These are phyloP conservation scores for Pseudogymnoascus destructans DNA, from an alignment of 2,329 filamentous ascomycete species.

Conservation along the genomic window DNA sequence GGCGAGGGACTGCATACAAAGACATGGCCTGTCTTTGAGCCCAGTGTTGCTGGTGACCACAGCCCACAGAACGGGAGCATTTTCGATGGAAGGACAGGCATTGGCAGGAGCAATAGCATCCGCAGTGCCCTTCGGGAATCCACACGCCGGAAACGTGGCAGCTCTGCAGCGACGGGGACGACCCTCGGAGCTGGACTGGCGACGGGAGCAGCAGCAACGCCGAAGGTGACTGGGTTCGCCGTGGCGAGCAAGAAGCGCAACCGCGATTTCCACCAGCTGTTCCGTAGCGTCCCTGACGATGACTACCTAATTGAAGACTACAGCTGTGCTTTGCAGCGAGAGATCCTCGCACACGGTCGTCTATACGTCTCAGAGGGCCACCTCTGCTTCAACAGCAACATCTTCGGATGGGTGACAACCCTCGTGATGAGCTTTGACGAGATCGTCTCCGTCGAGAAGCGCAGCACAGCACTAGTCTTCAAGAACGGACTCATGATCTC, in stretches of 20 bases:
- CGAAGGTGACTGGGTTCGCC: conserved; percentile 84
- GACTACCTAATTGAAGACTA: conserved; percentile 98
- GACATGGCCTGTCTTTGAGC: conserved; percentile 40
- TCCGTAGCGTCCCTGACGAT: conserved; percentile 94
- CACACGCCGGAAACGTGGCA: conserved; percentile 63
- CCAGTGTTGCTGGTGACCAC: conserved; percentile 39
- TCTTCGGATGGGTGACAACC: conserved; percentile 94
- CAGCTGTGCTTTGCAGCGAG: conserved; percentile 87
- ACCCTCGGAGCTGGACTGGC: conserved; percentile 55
- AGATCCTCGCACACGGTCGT: conserved; percentile 86
- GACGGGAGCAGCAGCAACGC: conserved; percentile 57
- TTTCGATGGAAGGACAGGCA: conserved; percentile 44
- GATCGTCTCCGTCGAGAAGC: conserved; percentile 91
- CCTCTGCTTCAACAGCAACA: conserved; percentile 97
- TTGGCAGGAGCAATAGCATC: conserved; percentile 48
- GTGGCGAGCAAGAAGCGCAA: conserved; percentile 95
- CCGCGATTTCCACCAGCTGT: conserved; percentile 82
- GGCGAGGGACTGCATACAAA: conserved; percentile 19
- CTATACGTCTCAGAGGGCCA: conserved; percentile 96
- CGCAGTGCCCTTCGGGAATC: conserved; percentile 41
- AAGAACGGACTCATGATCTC: conserved; percentile 97
- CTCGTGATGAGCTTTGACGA: conserved; percentile 97
- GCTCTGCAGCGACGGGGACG: conserved; percentile 52
- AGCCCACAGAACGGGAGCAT: conserved; percentile 54
- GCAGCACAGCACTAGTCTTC: conserved; percentile 87